phyloP scores from a whole-genome alignment of 2,329 filamentous ascomycete genomes.

The Chrysoporthe puriensis region DNA sequence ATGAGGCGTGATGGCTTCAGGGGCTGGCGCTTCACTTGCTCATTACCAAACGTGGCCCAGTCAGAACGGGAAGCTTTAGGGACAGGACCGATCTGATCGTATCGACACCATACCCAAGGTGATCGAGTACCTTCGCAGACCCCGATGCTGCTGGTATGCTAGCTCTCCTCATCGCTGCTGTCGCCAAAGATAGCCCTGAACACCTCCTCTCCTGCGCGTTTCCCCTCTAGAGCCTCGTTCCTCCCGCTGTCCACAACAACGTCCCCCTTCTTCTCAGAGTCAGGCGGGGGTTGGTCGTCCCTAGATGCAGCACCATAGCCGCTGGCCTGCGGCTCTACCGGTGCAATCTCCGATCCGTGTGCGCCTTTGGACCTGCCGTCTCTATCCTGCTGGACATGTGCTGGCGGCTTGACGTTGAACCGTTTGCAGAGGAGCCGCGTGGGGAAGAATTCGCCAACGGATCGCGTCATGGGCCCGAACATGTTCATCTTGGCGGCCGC shows the following conservation, averaged over 20 bases:
- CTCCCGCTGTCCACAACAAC: conserved; percentile 67
- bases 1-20: neutral
- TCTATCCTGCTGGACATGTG: conserved; percentile 63
- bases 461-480: conserved; percentile 88
- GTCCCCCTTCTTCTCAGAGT: conserved; percentile 25
- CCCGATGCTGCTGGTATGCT: neutral
- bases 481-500: conserved; percentile 88
- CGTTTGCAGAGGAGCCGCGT: conserved; percentile 88
- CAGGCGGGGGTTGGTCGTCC: conserved; percentile 20
- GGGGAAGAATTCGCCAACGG: conserved; percentile 73
- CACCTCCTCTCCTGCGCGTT: conserved; percentile 76
- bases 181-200: conserved; percentile 95
- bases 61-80: too few relatives aligned
- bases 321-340: neutral
- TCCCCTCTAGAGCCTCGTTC: conserved; percentile 78
- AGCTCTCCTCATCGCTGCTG: conserved; percentile 66
- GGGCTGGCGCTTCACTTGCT: neutral
- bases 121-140: neutral
- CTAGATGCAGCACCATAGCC: neutral
- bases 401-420: conserved; percentile 83
- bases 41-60: too few relatives aligned
- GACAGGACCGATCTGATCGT: neutral
- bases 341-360: conserved; percentile 16
- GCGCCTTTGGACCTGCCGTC: conserved; percentile 36
- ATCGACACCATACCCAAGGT: neutral